Evolutionary conservation across 352 stramenopile species (phyloP).

Genomic region (Pythium oligandrum): DNA sequence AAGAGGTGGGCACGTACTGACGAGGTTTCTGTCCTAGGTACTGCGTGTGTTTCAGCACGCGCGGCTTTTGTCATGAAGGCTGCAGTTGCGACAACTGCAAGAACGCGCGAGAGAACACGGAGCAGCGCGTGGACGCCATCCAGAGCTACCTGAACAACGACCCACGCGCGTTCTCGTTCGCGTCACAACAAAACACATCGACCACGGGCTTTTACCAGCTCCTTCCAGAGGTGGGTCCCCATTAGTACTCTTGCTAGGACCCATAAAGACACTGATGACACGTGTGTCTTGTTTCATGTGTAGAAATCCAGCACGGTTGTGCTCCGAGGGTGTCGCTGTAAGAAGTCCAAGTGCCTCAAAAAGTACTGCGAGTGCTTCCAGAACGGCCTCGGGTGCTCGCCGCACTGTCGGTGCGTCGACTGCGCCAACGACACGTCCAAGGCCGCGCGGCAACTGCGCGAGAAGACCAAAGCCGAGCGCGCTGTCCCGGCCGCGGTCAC

Average conservation of each 20-base stretch:
- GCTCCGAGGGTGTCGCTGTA: constrained; percentile 92
- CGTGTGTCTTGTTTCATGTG: too few species aligned
- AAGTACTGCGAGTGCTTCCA: constrained; percentile 99
- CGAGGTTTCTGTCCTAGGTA: constrained; percentile 26
- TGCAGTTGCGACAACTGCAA: constrained; percentile 74
- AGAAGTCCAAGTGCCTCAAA: constrained; percentile 97
- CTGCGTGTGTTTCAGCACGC: constrained; percentile 79
- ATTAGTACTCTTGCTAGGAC: too few species aligned
- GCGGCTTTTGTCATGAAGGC: constrained; percentile 69
- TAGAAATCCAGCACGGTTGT: constrained; percentile 71
- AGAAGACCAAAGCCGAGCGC: constrained; percentile 13
- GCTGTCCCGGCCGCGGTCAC: neutral
- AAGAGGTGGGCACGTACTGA: too few species aligned
- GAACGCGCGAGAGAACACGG: constrained; percentile 49
- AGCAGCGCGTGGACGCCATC: constrained; percentile 71
- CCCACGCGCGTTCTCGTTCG: constrained; percentile 69
- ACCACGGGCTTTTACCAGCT: constrained; percentile 58
- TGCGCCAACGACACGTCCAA: constrained; percentile 87
- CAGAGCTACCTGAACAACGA: constrained; percentile 74
- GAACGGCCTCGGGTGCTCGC: constrained; percentile 86
- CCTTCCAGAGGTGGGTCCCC: constrained; percentile 23
- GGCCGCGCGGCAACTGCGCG: constrained; percentile 26
- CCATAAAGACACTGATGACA: too few species aligned
- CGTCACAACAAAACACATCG: constrained; percentile 20
- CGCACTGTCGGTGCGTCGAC: constrained; percentile 93